Base-by-base conservation (phyloP, 2,329 filamentous ascomycete species). In the Dactylella cylindrospora region DNA sequence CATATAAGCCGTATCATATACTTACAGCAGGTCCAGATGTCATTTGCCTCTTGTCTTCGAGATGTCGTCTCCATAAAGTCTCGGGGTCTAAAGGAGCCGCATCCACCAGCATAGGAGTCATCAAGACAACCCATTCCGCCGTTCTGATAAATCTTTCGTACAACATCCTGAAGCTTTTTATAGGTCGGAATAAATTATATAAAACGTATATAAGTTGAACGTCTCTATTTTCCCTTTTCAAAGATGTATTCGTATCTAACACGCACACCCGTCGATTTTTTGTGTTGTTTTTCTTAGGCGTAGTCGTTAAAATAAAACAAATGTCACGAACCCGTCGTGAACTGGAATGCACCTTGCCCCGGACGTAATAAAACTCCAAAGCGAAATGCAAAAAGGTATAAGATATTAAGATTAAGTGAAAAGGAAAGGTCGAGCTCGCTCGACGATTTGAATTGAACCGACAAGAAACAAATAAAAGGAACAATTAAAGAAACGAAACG, bases 251-350 rank as follows among this genome's bases (percentile, higher is more conserved):
- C 20, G 43, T 41, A 28, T 26, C 31, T 22, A 46, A 45, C 33
- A 33, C 25, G n/a, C n/a, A n/a, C n/a, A n/a, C n/a, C n/a, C n/a
- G n/a, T n/a, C n/a, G n/a, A n/a, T n/a, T n/a, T n/a, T n/a, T n/a
- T n/a, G n/a, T n/a, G n/a, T n/a, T n/a, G n/a, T n/a, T n/a, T n/a
- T n/a, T n/a, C n/a, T n/a, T n/a, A n/a, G n/a, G n/a, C n/a, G n/a
- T n/a, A n/a, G n/a, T n/a, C n/a, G n/a, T n/a, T n/a, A n/a, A n/a
- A n/a, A n/a, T n/a, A n/a, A n/a, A n/a, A n/a, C n/a, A n/a, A n/a
- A 45, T 17, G 33, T 43, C 55, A 61, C 55, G 55, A 52, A 35
- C 54, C 54, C 41, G 54, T 25, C 54, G 54, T 61, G 54, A 61
- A 51, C 36, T 47, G 20, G 15, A 23, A 23, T 22, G 13, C 19